Evolutionary conservation across 2,329 filamentous ascomycete species (phyloP).

Genomic region (Aureobasidium lini): DNA sequence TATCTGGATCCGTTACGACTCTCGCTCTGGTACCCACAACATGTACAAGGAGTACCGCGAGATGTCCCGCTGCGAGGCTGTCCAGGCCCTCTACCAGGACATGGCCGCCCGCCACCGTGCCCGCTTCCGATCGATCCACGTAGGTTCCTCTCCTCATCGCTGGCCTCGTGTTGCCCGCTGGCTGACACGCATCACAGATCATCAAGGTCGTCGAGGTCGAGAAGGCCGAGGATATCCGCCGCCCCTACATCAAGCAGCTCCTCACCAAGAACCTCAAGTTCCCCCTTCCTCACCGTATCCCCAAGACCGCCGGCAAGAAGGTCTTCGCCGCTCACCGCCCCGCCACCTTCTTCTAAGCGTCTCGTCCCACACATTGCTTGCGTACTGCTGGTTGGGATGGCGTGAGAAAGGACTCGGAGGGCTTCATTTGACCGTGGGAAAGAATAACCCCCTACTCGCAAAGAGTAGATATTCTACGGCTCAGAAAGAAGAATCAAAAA

Average conservation of each 20-base stretch:
- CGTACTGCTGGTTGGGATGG: conserved; percentile 9
- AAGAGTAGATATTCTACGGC: not conserved
- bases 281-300: conserved; percentile 93
- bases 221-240: conserved; percentile 90
- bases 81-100: conserved; percentile 97
- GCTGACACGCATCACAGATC: conserved; percentile 52
- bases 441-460: not conserved
- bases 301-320: conserved; percentile 78
- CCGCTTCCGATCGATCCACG: conserved; percentile 97
- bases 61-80: conserved; percentile 90
- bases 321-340: conserved; percentile 89
- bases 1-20: conserved; percentile 99
- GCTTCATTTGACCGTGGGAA: not conserved
- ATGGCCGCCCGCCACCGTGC: conserved; percentile 98
- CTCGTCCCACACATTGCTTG: not conserved
- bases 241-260: conserved; percentile 99
- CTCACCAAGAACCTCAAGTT: conserved; percentile 91
- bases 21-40: conserved; percentile 99
- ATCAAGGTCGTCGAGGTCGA: conserved; percentile 97
- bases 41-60: conserved; percentile 99
- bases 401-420: not conserved
- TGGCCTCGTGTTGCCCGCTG: not conserved
- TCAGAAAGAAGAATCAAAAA: conserved; percentile 3
- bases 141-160: conserved; percentile 47
- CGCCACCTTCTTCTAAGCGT: conserved; percentile 90